Conservation (phyloP, 2,329 filamentous ascomycete genomes). For the Chalara sp. region DNA sequence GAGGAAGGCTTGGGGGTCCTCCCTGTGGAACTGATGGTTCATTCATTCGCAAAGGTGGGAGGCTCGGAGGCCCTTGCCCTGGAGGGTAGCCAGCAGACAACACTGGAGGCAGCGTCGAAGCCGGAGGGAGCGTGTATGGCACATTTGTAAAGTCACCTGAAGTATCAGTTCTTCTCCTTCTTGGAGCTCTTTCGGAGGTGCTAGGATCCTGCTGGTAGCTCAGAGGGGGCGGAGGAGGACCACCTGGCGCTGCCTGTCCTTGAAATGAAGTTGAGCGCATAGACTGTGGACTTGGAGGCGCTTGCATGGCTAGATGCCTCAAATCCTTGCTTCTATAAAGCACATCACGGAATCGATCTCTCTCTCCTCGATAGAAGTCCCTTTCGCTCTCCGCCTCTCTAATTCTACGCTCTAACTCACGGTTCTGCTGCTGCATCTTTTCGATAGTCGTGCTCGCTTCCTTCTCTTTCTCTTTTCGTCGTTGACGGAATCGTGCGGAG, state of each 20-base stretch:
- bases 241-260: constrained; percentile 5
- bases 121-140: constrained; percentile 21
- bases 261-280: constrained; percentile 18
- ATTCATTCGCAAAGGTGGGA: constrained; percentile 26
- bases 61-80: constrained; percentile 14
- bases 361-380: constrained; percentile 67
- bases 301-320: constrained; percentile 43
- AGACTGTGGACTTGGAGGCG: constrained; percentile 42
- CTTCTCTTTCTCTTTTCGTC: constrained; percentile 76
- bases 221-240: constrained; percentile 12
- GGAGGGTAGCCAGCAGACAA: constrained; percentile 15
- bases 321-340: constrained; percentile 53
- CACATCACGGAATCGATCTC: constrained; percentile 64
- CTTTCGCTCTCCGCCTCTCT: constrained; percentile 53
- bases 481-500: constrained; percentile 72
- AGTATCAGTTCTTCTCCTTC: constrained; percentile 24
- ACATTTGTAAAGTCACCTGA: constrained; percentile 22
- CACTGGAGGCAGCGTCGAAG: constrained; percentile 23
- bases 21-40: constrained; percentile 14
- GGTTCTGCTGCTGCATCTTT: constrained; percentile 63
- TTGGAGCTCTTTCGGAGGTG: constrained; percentile 18
- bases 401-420: constrained; percentile 51
- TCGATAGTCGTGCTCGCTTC: constrained; percentile 64
- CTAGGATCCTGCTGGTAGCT: constrained; percentile 12
- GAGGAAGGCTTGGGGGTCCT: constrained; percentile 5